A percentile compares a stretch with the other conserved stretches of the same genome.
These are phyloP conservation scores for Tolypocladium ophioglossoides DNA, from an alignment of 2,329 filamentous ascomycete genomes.

Conservation along the genomic window DNA sequence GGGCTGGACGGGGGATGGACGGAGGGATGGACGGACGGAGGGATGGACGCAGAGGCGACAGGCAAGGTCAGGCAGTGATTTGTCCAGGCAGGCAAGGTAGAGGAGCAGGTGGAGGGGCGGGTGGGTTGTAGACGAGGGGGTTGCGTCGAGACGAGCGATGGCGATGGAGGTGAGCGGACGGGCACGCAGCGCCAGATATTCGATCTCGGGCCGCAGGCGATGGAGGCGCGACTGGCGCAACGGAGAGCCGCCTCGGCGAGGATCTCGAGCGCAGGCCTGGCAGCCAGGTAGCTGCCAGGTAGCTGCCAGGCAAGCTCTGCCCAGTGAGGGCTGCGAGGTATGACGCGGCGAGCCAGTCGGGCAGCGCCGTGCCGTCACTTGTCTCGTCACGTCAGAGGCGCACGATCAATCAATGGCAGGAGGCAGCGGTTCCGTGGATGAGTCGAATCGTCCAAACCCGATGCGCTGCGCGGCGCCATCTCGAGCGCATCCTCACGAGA, in stretches of 20 bases:
- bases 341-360: background rate
- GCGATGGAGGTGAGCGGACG: background rate
- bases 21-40: background rate
- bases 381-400: background rate
- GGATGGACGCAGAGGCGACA: background rate
- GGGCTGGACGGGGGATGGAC: background rate
- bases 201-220: too few relatives aligned
- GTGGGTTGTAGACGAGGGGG: background rate
- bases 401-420: background rate
- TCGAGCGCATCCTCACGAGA: background rate
- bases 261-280: background rate
- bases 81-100: background rate
- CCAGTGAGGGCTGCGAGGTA: background rate
- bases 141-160: background rate
- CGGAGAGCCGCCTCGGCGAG: background rate
- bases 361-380: background rate
- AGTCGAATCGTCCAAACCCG: background rate
- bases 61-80: background rate
- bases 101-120: background rate
- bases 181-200: background rate
- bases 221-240: background rate
- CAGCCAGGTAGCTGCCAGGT: background rate
- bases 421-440: too few relatives aligned
- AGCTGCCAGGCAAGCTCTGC: background rate
- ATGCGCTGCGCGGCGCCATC: background rate